These are phyloP conservation scores for Mucor plumbeus DNA, from an alignment of 371 early-diverging fungal species.

Conservation along the genomic window DNA sequence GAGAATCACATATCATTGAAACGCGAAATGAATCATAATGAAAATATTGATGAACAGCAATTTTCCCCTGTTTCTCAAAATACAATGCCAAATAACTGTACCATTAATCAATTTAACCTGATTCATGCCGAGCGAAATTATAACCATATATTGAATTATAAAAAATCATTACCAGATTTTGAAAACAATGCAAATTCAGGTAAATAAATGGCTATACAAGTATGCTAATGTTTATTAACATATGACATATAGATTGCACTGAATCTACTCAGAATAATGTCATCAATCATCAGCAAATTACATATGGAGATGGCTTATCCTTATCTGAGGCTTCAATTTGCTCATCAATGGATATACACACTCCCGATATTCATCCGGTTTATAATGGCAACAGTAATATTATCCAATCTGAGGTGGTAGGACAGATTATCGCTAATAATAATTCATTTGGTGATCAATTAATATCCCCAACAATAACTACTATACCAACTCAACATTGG, in stretches of 20 bases:
- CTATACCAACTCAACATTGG: neutral
- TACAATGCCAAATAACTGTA: neutral
- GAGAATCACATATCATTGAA: neutral
- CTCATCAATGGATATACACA: conserved; percentile 29
- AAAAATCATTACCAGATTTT: neutral
- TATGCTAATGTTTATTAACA: neutral
- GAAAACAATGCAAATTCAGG: neutral
- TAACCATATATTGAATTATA: neutral
- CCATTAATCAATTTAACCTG: neutral
- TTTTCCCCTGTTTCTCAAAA: neutral
- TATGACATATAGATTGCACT: neutral
- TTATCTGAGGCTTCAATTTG: conserved; percentile 28
- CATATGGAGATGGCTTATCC: conserved; percentile 14
- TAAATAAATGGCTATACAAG: neutral
- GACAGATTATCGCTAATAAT: conserved; percentile 5
- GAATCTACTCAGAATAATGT: neutral
- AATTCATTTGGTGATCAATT: neutral
- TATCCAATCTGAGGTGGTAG: conserved; percentile 8
- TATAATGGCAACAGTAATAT: neutral
- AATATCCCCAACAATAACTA: conserved; percentile 2
- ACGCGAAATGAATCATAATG: conserved; percentile 3
- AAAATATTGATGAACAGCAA: neutral
- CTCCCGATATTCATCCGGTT: conserved; percentile 24
- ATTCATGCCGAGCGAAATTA: neutral
- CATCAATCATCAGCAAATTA: conserved; percentile 5